Base-by-base conservation (phyloP, 768 basidiomycete genomes). In the Kwoniella sp. region DNA sequence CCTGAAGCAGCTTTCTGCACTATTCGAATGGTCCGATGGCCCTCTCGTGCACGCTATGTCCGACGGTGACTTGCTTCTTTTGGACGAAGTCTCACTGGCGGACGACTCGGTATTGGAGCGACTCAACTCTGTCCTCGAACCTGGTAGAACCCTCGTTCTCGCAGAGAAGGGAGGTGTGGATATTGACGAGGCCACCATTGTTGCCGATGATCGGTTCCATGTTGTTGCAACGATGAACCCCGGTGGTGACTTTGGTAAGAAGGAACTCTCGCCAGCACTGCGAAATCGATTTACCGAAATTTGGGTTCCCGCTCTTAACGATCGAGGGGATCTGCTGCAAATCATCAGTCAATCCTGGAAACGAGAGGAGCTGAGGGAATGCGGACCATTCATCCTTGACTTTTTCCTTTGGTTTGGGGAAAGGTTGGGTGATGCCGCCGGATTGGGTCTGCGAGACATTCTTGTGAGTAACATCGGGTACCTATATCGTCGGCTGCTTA, bases 141-240 rank as follows among this genome's bases (percentile, higher is more conserved):
- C 93, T 7, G 87, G 85, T 0, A 85, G 96, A 30, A 89, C 87
- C 0, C 86, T 98, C 29, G 90, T 96, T 5, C 85, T 99, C 13
- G 96, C 96, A 0, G 96, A 99, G 79, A 89, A 88, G 50, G 92
- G 93, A 0, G 92, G 91, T 12, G 85, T 84, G 47, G 86, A 88
- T 64, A 82, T 86, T 12, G 88, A 87, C 30, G 83, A 88, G 66
- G 85, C 88, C 29, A 83, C 84, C 7, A 83, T 98, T 46, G 82
- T 80, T 21, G 94, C 92, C 8, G 77, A 82, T 7, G 81, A 84
- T 2, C 81, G 81, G 1, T 99, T 99, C 84, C 89, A 93, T 77
- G 86, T 99, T 37, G 83, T 97, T 0, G 92, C 96, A 1, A 98
- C 96, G 2, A 99, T 99, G 96, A 99, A 99, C 77, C 96, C 96